Conservation (phyloP, 306 rosid genomes). For the Trifolium repens region DNA sequence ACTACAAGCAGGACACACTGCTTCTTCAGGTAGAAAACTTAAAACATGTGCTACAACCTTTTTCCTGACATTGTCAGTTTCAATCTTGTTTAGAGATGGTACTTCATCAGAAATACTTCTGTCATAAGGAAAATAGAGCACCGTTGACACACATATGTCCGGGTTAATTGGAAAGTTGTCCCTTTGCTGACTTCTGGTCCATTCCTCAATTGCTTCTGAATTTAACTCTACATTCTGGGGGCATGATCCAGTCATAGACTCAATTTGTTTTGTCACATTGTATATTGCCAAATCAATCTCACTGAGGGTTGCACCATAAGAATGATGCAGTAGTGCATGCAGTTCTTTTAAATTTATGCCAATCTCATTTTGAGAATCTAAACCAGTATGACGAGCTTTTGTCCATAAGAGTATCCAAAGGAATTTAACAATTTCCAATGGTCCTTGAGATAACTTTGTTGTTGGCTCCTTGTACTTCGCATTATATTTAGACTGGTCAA, state of each 20-base stretch:
- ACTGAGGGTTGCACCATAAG: slow-evolving; percentile 73
- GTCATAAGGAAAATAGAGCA: slow-evolving; percentile 74
- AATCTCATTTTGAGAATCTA: slow-evolving; percentile 52
- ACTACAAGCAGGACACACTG: slow-evolving; percentile 32
- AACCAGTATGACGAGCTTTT: slow-evolving; percentile 48
- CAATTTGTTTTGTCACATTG: slow-evolving; percentile 68
- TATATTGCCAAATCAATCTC: slow-evolving; percentile 67
- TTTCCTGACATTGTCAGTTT: slow-evolving; percentile 40
- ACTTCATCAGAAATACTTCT: slow-evolving; percentile 55
- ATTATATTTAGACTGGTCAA: slow-evolving; percentile 46
- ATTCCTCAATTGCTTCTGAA: slow-evolving; percentile 64
- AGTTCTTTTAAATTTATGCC: slow-evolving; percentile 65
- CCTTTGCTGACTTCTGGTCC: slow-evolving; percentile 62
- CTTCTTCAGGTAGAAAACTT: slow-evolving; percentile 24
- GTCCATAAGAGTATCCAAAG: slow-evolving; percentile 56
- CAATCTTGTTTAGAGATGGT: slow-evolving; percentile 46
- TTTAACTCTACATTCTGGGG: slow-evolving; percentile 47
- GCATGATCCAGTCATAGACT: slow-evolving; percentile 52
- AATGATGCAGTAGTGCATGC: slow-evolving; percentile 64
- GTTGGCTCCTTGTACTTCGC: slow-evolving; percentile 36
- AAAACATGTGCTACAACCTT: slow-evolving; percentile 47
- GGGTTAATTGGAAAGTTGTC: slow-evolving; percentile 78
- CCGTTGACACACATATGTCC: slow-evolving; percentile 73
- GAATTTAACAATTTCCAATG: slow-evolving; percentile 72
- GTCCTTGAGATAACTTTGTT: slow-evolving; percentile 47